Evolutionary conservation across 164 flowering plant genomes (phyloP).

Genomic region (Saururus chinensis): DNA sequence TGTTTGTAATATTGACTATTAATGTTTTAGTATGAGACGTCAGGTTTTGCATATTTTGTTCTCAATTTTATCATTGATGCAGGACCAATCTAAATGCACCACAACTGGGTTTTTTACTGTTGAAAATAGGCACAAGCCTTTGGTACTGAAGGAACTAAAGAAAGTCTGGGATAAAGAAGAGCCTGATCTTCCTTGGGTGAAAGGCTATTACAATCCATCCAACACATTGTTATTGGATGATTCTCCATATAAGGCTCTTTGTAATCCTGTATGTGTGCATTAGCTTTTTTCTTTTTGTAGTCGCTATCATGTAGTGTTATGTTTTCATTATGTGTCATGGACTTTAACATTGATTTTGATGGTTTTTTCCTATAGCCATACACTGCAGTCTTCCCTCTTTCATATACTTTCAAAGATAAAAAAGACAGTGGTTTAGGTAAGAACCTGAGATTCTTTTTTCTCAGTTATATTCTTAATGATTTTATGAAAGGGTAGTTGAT

Average conservation of each 20-base stretch:
- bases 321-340: not conserved
- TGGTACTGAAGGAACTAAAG: conserved; percentile 66
- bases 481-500: not conserved
- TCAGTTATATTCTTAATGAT: not conserved
- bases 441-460: conserved; percentile 1
- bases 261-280: conserved; percentile 47
- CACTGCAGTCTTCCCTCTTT: conserved; percentile 68
- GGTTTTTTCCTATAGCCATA: conserved; percentile 27
- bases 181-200: conserved; percentile 52
- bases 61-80: conserved; percentile 2
- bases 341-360: not conserved
- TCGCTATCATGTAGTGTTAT: not conserved
- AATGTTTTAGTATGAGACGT: not conserved
- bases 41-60: not conserved
- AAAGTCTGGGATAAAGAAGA: conserved; percentile 58
- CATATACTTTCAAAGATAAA: conserved; percentile 35
- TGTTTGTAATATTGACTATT: no score
- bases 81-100: conserved; percentile 70
- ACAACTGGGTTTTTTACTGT: conserved; percentile 34
- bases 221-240: conserved; percentile 83
- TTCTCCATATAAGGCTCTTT: conserved; percentile 81
- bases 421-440: conserved; percentile 67
- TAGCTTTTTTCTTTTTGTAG: not conserved
- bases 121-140: conserved; percentile 48
- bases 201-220: conserved; percentile 52